Conservation (phyloP, 2,329 filamentous ascomycete genomes). For the Eurotiales sp. region DNA sequence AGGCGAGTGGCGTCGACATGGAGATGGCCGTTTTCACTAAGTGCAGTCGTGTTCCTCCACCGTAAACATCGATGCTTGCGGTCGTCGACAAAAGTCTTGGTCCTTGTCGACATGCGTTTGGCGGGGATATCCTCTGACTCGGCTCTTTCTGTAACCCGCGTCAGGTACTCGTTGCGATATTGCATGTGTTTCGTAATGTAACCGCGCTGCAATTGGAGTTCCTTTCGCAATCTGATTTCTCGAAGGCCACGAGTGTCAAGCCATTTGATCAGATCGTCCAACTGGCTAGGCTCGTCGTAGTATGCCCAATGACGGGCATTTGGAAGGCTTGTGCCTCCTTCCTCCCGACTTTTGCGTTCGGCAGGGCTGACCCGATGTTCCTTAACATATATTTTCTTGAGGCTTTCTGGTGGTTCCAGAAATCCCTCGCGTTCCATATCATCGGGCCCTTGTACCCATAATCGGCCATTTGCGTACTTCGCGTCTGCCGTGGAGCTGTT, state of each 20-base stretch:
- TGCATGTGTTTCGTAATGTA: slow-evolving; percentile 77
- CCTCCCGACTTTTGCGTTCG: slow-evolving; percentile 80
- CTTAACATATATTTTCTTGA: slow-evolving; percentile 70
- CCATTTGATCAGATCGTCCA: slow-evolving; percentile 81
- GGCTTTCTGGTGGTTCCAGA: slow-evolving; percentile 69
- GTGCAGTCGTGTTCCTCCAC: slow-evolving; percentile 63
- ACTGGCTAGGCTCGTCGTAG: slow-evolving; percentile 72
- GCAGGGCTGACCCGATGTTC: slow-evolving; percentile 78
- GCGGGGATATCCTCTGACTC: slow-evolving; percentile 44
- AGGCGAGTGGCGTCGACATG: slow-evolving; percentile 57
- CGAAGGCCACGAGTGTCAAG: slow-evolving; percentile 82
- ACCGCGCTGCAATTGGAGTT: slow-evolving; percentile 71
- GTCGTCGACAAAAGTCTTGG: slow-evolving; percentile 56
- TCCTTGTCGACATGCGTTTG: slow-evolving; percentile 60
- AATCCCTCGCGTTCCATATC: slow-evolving; percentile 82
- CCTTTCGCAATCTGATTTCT: slow-evolving; percentile 83
- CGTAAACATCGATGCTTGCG: slow-evolving; percentile 58
- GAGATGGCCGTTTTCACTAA: slow-evolving; percentile 56
- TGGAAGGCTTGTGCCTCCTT: slow-evolving; percentile 74
- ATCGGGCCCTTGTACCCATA: slow-evolving; percentile 96
- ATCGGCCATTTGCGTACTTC: slow-evolving; percentile 85
- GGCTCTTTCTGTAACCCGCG: slow-evolving; percentile 48
- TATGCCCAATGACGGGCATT: slow-evolving; percentile 86
- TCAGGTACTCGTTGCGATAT: slow-evolving; percentile 70
- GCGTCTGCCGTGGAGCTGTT: slow-evolving; percentile 82